These are phyloP conservation scores for Moniliella sp. DNA, from an alignment of 1,284 basidiomycete genomes.

Conservation along the genomic window DNA sequence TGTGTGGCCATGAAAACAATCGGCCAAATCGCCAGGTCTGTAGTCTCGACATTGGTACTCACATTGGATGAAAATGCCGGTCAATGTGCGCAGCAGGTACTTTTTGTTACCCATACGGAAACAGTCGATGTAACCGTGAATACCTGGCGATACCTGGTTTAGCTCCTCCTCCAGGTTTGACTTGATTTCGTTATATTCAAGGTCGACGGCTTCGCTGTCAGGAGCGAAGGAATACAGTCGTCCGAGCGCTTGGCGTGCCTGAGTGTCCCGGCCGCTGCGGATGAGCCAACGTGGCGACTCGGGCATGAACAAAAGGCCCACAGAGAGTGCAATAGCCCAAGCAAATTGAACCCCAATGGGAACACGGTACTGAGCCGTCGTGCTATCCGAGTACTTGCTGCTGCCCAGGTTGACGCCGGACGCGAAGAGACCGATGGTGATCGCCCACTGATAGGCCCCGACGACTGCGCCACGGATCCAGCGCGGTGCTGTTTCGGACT, in stretches of 20 bases:
- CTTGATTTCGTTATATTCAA: constrained; percentile 5
- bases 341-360: constrained; percentile 50
- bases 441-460: constrained; percentile 6
- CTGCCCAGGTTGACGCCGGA: constrained; percentile 1
- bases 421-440: constrained; percentile 45
- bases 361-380: no score
- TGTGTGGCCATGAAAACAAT: no score
- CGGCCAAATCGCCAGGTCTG: no score
- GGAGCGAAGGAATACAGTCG: constrained; percentile 17
- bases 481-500: constrained; percentile 43
- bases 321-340: constrained; percentile 37
- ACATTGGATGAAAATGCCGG: constrained; percentile 48
- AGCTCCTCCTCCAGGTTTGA: constrained; percentile 36
- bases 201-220: constrained; percentile 16
- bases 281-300: constrained; percentile 65
- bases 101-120: constrained; percentile 45
- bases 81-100: constrained; percentile 51
- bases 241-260: constrained; percentile 46
- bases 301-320: constrained; percentile 42
- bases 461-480: constrained; percentile 2
- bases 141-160: constrained; percentile 31
- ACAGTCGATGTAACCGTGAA: constrained; percentile 42
- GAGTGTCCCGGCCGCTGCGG: constrained; percentile 45
- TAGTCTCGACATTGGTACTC: no score
- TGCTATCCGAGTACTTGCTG: constrained; percentile 40